Evolutionary conservation across 495 filamentous ascomycete species (phyloP).

Genomic region (Penicillium maclennaniae): DNA sequence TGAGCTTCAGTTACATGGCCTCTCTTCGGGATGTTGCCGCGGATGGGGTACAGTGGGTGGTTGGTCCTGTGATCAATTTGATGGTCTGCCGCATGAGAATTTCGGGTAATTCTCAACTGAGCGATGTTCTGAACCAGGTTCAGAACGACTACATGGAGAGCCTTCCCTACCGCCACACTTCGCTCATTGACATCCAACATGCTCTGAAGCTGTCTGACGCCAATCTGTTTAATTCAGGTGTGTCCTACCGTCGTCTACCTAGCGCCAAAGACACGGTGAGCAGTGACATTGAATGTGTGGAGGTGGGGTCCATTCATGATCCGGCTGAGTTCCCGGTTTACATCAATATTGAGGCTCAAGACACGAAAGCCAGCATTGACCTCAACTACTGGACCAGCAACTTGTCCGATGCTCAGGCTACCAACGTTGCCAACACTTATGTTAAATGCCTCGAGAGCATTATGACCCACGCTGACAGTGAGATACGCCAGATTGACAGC

Average conservation of each 20-base stretch:
- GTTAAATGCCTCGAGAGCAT: conserved; percentile 44
- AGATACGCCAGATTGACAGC: conserved; percentile 34
- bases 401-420: conserved; percentile 46
- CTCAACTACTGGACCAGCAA: conserved; percentile 56
- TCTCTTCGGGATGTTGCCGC: conserved; percentile 49
- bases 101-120: conserved; percentile 19
- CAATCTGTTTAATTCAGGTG: conserved; percentile 42
- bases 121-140: conserved; percentile 33
- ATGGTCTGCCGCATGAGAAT: conserved; percentile 48
- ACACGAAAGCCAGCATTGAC: conserved; percentile 44
- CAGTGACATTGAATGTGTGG: conserved; percentile 35
- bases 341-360: conserved; percentile 51
- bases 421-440: conserved; percentile 49
- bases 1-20: conserved; percentile 52
- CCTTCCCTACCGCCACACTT: conserved; percentile 43
- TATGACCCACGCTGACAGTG: conserved; percentile 25
- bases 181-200: conserved; percentile 54
- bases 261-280: conserved; percentile 14
- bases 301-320: conserved; percentile 46
- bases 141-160: conserved; percentile 51
- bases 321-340: conserved; percentile 55
- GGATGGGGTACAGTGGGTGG: conserved; percentile 41
- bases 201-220: conserved; percentile 35
- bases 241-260: conserved; percentile 44
- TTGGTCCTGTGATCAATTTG: conserved; percentile 54